These are phyloP conservation scores for Circinella minor DNA, from an alignment of 371 early-diverging fungal species.

Conservation along the genomic window DNA sequence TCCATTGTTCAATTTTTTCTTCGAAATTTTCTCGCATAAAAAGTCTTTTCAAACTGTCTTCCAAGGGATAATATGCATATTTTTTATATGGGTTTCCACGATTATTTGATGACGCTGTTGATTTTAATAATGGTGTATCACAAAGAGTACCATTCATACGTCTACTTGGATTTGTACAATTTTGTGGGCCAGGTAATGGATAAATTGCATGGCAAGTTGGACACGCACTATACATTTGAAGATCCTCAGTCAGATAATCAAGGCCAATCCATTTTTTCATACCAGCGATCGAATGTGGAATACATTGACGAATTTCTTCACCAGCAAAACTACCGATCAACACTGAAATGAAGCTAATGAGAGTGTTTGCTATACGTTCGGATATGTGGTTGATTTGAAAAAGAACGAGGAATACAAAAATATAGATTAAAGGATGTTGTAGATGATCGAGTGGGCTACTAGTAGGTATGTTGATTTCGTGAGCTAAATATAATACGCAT, in stretches of 20 bases:
- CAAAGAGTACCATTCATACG: constrained; percentile 1
- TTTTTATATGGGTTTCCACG: background rate
- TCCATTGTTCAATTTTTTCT: constrained; percentile 11
- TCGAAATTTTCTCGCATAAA: background rate
- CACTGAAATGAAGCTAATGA: background rate
- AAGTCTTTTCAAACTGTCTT: background rate
- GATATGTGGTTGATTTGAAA: constrained; percentile 1
- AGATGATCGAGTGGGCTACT: background rate
- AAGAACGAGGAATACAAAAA: background rate
- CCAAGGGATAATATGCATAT: constrained; percentile 3
- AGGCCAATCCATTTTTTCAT: background rate
- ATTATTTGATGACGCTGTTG: background rate
- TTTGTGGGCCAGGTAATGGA: background rate
- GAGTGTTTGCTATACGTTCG: background rate
- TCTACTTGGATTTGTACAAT: background rate
- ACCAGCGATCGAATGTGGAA: background rate
- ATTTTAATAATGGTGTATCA: background rate
- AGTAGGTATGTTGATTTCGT: background rate
- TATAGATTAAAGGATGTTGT: background rate
- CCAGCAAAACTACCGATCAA: background rate
- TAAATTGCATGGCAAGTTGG: constrained; percentile 1
- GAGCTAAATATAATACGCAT: no score
- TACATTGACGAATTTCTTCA: background rate
- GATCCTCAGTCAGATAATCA: background rate
- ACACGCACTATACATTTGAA: background rate